Evolutionary conservation across 2,329 filamentous ascomycete genomes (phyloP), one percentile per base, ranked within the genome.

Genomic region (Trichoderma gracile): DNA sequence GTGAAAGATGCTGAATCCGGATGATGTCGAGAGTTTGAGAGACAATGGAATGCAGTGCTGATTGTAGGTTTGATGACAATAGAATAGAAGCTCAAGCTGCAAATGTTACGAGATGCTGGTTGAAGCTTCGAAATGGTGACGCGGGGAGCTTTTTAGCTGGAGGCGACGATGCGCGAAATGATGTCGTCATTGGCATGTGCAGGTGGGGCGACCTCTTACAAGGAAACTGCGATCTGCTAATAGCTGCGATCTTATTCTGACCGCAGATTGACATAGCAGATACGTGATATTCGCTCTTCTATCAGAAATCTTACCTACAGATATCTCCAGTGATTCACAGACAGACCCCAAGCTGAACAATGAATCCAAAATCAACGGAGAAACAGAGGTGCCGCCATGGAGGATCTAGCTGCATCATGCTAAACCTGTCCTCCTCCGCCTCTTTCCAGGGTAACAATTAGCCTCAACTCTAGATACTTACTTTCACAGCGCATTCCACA

Each of bases 131-230:
- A 59, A 27, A 19, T 38, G 17, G 17, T 17, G 30, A 21, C 23
- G 57, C 46, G 45, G 21, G 19, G 21, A 59, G 56, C 56, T 49
- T 49, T 33, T 21, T 21, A 25, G 57, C 33, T 52, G 23, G 40
- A 53, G 25, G 47, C 33, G 27, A 25, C 38, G 38, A n/a, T 19
- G 38, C 19, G 23, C n/a, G 50, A 40, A 38, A 63, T 40, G 17
- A 52, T 63, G 60, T 63, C 60, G 60, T 63, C 60, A 63, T 55
- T 63, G 52, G 60, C 23, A 61, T 61, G 58, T 53, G 42, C 45
- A 38, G 38, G 60, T 63, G 60, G 60, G 50, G 60, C 60, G 25
- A 21, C 27, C 5, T 14, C 12, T 38, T 38, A 38, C 33, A 38
- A 14, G 33, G 33, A 14, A 38, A 14, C 33, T 5, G 33, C 33